Evolutionary conservation across 345 rosid species (phyloP).

Genomic region (Kandelia obovata): DNA sequence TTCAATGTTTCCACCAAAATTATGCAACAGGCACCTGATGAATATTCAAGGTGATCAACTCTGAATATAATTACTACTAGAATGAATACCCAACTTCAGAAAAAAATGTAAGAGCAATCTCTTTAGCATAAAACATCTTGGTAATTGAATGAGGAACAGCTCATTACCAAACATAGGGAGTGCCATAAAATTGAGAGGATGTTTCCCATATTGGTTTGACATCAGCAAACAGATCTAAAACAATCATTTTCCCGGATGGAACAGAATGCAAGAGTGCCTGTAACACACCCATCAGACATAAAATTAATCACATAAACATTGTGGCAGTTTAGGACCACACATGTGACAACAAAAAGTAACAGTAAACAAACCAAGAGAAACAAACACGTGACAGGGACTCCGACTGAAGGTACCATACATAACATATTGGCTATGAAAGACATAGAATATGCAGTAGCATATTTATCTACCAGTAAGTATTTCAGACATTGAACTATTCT

Average conservation of each 20-base stretch:
- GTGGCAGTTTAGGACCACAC: not conserved
- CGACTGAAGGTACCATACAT: too few species aligned
- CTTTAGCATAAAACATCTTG: not conserved
- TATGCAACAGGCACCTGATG: constrained; percentile 89
- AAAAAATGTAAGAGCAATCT: not conserved
- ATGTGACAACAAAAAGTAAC: not conserved
- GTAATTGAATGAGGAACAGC: constrained; percentile 1
- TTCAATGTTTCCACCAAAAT: constrained; percentile 94
- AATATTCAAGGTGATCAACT: constrained; percentile 7
- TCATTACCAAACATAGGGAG: constrained; percentile 84
- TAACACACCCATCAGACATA: constrained; percentile 22
- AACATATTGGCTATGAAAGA: too few species aligned
- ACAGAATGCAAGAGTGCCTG: constrained; percentile 96
- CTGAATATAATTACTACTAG: not conserved
- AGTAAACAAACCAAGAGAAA: not conserved
- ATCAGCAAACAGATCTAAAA: constrained; percentile 91
- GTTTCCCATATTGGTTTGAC: constrained; percentile 80
- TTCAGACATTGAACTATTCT: too few species aligned
- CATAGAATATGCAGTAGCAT: too few species aligned
- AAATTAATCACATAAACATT: constrained; percentile 3
- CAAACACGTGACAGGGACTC: not conserved
- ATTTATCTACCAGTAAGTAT: too few species aligned
- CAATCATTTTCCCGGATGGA: constrained; percentile 88
- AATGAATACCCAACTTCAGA: not conserved
- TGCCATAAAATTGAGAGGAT: constrained; percentile 84